phyloP scores from a whole-genome alignment of 805 yeast species.

The Trichomonascus vanleenenianus region DNA sequence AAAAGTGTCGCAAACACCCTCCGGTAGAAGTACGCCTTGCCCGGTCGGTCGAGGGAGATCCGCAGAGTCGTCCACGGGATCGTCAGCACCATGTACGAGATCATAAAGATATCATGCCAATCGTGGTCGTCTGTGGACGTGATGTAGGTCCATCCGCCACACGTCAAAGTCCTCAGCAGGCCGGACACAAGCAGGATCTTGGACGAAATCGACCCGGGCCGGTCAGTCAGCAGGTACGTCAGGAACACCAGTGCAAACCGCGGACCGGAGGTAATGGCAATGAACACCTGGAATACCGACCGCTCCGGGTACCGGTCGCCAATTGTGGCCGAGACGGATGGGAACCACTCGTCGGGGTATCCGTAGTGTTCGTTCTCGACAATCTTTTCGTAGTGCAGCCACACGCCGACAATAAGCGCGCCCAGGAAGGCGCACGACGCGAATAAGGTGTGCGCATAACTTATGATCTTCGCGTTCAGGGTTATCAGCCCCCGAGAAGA shows the following conservation, averaged over 20 bases:
- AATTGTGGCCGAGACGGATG: conserved; percentile 92
- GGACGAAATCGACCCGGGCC: conserved; percentile 32
- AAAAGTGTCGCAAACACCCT: conserved; percentile 50
- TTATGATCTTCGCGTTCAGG: conserved; percentile 19
- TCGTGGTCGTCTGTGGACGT: conserved; percentile 97
- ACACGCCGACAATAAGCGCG: conserved; percentile 67
- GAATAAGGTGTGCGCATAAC: conserved; percentile 63
- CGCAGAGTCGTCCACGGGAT: conserved; percentile 81
- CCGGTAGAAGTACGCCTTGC: conserved; percentile 40
- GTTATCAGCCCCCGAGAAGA: too few species aligned
- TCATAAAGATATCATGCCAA: conserved; percentile 94
- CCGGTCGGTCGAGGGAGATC: conserved; percentile 44
- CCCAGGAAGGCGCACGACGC: conserved; percentile 67
- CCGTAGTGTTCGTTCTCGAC: conserved; percentile 81
- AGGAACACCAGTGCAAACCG: conserved; percentile 62
- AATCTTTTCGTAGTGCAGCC: conserved; percentile 78
- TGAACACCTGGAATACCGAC: conserved; percentile 81
- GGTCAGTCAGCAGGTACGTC: conserved; percentile 33
- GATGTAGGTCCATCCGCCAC: conserved; percentile 98
- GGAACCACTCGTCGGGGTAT: conserved; percentile 98
- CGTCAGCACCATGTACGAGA: conserved; percentile 76
- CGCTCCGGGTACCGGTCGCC: conserved; percentile 97
- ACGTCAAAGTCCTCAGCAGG: conserved; percentile 80
- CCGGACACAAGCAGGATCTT: conserved; percentile 43
- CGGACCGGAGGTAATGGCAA: conserved; percentile 91